Evolutionary conservation across 768 basidiomycete genomes (phyloP).

Genomic region (Lentinula sp.): DNA sequence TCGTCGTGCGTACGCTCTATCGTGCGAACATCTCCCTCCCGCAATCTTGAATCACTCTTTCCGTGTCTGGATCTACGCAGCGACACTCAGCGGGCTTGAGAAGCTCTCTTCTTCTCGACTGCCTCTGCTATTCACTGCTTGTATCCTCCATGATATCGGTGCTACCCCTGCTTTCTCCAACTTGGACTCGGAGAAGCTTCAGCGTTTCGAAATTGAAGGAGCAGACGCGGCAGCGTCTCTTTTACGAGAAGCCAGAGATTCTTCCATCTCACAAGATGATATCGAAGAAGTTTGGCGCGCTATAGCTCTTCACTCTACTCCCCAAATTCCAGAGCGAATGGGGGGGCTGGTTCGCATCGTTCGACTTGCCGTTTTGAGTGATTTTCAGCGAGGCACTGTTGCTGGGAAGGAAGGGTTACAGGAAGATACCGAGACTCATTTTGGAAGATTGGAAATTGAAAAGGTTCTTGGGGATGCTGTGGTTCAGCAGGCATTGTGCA

Average conservation of each 20-base stretch:
- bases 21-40: neutral
- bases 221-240: neutral
- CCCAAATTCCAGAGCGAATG: neutral
- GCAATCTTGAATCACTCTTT: constrained; percentile 1
- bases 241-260: neutral
- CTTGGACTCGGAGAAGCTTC: neutral
- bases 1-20: neutral
- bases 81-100: neutral
- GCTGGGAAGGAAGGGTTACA: neutral
- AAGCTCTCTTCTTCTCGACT: neutral
- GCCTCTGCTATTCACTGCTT: neutral
- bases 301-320: neutral
- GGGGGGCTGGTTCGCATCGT: neutral
- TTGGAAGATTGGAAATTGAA: neutral
- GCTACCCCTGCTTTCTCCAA: neutral
- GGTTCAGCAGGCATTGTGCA: neutral
- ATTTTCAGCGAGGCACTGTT: neutral
- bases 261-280: neutral
- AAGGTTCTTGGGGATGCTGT: neutral
- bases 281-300: constrained; percentile 1
- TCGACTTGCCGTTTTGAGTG: neutral
- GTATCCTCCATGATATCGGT: neutral
- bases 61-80: neutral
- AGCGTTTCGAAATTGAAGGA: neutral
- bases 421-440: neutral